Percentiles rank a stretch among this genome's conserved stretches.
Evolutionary conservation across 140 eudicot genomes (phyloP).

Genomic region (Stevia rebaudiana): DNA sequence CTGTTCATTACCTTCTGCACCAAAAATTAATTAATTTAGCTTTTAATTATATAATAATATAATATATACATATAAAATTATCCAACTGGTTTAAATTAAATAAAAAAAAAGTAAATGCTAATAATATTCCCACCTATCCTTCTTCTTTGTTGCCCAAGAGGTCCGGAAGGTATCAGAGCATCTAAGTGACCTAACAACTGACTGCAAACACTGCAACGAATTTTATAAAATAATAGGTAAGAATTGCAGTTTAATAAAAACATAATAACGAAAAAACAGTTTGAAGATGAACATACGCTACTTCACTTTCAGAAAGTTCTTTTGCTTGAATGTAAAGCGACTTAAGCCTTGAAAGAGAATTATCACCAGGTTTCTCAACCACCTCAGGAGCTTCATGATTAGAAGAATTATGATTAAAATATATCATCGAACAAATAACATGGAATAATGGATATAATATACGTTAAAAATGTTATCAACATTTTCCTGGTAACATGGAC

Average conservation of each 20-base stretch:
- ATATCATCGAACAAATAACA: constrained; percentile 3
- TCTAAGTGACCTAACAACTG: constrained; percentile 62
- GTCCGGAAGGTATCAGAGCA: constrained; percentile 68
- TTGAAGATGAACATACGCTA: constrained; percentile 35
- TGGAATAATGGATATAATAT: neutral
- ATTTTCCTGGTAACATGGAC: neutral
- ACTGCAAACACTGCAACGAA: constrained; percentile 47
- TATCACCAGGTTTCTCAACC: constrained; percentile 82
- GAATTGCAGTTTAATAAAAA: neutral
- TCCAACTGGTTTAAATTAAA: neutral
- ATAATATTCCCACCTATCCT: constrained; percentile 49
- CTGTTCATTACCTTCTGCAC: constrained; percentile 83
- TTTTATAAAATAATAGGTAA: neutral
- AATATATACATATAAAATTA: too few species aligned
- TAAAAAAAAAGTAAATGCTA: neutral
- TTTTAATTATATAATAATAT: too few species aligned
- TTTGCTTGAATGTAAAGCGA: constrained; percentile 69
- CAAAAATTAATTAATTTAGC: constrained; percentile 1
- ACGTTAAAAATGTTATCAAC: neutral
- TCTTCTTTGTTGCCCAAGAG: constrained; percentile 77
- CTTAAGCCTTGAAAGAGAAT: constrained; percentile 69
- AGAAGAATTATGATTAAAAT: neutral
- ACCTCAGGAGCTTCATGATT: constrained; percentile 71
- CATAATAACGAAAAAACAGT: neutral
- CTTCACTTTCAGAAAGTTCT: constrained; percentile 79